Evolutionary conservation across 1,139 yeast species (phyloP), one percentile per base, ranked within the genome.

Genomic region (Candida tetrigidarum): DNA sequence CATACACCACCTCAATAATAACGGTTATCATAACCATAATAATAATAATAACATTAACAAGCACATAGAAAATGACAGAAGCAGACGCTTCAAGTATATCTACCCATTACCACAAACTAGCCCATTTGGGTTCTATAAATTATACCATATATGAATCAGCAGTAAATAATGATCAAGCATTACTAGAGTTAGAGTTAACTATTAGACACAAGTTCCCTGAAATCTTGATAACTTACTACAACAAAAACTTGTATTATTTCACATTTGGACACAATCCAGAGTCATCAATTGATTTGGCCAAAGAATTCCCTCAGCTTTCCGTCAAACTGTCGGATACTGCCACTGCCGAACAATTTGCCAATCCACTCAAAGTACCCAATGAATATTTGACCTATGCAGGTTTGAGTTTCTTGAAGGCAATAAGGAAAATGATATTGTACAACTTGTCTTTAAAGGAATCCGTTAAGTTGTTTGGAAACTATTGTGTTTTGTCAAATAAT

Each of bases 181-280:
- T 85, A 10, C 67, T 83, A 14, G 86, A 83, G 51, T 76, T 84
- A 41, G 92, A 85, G 57, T 68, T 85, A 33, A 62, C 69, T 25
- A 67, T 85, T 42, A 68, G 92, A 43, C 71, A 73, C 51, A 64
- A 71, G 28, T 62, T 78, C 48, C 81, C 86, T 2, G 69, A 70
- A 41, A 76, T 78, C 7, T 64, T 86, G 37, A 74, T 83, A 5
- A 78, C 84, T 11, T 74, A 83, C 46, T 76, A 81, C 56, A 80
- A 84, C 51, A 81, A 83, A 52, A 83, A 81, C 44, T 65, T 86
- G 9, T 86, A 86, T 78, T 71, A 81, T 42, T 74, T 73, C 50
- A 58, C 58, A 25, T 78, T 86, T 49, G 71, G 76, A 50, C 67
- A 77, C 44, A 51, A 56, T n/a, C 30, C 50, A 43, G 43, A 38